phyloP scores from a whole-genome alignment of 768 basidiomycete species.

The Auriscalpium orientale region DNA sequence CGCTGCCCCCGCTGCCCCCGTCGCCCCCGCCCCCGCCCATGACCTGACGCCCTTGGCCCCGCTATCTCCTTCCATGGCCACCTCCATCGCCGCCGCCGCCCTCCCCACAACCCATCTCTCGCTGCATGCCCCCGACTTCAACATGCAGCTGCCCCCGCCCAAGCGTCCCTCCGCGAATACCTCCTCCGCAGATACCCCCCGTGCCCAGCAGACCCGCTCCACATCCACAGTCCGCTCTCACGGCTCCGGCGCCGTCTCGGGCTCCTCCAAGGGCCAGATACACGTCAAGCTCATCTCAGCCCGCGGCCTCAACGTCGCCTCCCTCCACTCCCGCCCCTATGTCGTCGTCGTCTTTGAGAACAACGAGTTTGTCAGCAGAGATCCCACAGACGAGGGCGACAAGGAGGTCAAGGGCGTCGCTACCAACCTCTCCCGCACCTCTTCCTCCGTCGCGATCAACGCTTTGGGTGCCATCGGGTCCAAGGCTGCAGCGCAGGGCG shows the following conservation, averaged over 20 bases:
- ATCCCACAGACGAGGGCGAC: slow-evolving; percentile 78
- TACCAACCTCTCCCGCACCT: slow-evolving; percentile 45
- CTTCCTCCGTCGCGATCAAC: slow-evolving; percentile 56
- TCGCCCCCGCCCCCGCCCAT: slow-evolving; percentile 15
- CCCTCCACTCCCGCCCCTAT: slow-evolving; percentile 67
- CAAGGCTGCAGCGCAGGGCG: slow-evolving; percentile 31
- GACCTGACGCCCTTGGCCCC: slow-evolving; percentile 37
- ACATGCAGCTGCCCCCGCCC: slow-evolving; percentile 55
- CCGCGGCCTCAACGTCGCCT: slow-evolving; percentile 68
- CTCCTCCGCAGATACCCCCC: not conserved
- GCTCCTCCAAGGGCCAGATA: slow-evolving; percentile 63
- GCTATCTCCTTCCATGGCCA: slow-evolving; percentile 37
- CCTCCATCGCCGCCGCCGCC: slow-evolving; percentile 35
- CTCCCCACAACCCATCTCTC: slow-evolving; percentile 58
- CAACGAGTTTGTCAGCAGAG: slow-evolving; percentile 93
- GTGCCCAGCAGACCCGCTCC: not conserved
- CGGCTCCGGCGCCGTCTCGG: slow-evolving; percentile 23
- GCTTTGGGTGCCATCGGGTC: slow-evolving; percentile 57
- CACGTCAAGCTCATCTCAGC: slow-evolving; percentile 95
- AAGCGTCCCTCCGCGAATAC: slow-evolving; percentile 24
- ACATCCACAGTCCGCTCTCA: slow-evolving; percentile 28
- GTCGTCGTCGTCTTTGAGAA: slow-evolving; percentile 98
- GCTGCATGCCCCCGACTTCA: slow-evolving; percentile 80
- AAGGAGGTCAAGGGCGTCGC: slow-evolving; percentile 85
- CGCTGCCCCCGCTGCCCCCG: slow-evolving; percentile 7